Conservation (phyloP, 1,284 basidiomycete genomes). For the Rhodotorula mucilaginosa region DNA sequence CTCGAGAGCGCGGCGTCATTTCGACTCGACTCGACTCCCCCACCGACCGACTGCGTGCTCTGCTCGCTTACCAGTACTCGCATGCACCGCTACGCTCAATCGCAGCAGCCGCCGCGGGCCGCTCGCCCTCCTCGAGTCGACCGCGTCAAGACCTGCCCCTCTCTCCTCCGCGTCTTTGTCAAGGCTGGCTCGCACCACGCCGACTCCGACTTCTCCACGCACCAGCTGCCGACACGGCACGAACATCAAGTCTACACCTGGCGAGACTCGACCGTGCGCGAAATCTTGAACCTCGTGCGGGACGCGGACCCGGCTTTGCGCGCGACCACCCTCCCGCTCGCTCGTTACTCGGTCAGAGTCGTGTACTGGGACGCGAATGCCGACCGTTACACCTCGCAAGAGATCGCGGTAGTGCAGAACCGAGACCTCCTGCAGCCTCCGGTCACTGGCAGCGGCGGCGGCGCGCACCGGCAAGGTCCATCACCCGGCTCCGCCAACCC, state of each 20-base stretch:
- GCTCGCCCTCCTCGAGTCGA: slow-evolving; percentile 14
- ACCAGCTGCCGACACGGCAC: slow-evolving; percentile 8
- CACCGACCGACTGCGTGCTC: background rate
- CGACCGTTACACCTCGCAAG: slow-evolving; percentile 24
- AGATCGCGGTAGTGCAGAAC: slow-evolving; percentile 33
- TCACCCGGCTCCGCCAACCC: background rate
- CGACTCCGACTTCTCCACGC: slow-evolving; percentile 24
- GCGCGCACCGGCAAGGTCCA: background rate
- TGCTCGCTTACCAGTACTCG: background rate
- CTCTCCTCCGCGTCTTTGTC: slow-evolving; percentile 40
- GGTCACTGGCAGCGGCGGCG: background rate
- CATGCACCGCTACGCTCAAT: slow-evolving; percentile 8
- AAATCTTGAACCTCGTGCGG: slow-evolving; percentile 37
- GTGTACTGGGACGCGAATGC: slow-evolving; percentile 36
- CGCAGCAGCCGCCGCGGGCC: background rate
- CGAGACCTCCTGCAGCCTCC: slow-evolving; percentile 31
- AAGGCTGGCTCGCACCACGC: slow-evolving; percentile 23
- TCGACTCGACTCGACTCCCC: background rate
- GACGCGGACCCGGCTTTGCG: slow-evolving; percentile 31
- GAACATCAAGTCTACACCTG: slow-evolving; percentile 36
- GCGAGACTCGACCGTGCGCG: slow-evolving; percentile 41
- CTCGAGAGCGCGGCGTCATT: background rate
- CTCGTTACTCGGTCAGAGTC: slow-evolving; percentile 38
- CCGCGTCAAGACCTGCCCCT: slow-evolving; percentile 39
- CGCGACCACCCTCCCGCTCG: slow-evolving; percentile 9